Evolutionary conservation across 1,139 yeast genomes (phyloP).

Genomic region (Suhomyces yuchorum): DNA sequence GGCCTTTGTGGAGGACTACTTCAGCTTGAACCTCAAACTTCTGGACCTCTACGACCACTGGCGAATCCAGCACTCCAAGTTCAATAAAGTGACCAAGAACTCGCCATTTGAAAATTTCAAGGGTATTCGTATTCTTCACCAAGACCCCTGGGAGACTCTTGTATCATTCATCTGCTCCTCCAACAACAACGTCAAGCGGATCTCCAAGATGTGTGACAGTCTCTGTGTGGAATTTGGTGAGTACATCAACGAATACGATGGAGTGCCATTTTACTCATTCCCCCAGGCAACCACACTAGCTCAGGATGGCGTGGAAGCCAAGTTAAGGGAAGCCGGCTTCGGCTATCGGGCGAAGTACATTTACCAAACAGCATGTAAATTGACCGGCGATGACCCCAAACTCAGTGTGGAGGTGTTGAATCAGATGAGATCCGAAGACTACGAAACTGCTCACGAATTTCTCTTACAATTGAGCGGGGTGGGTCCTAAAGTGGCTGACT

Average conservation of each 20-base stretch:
- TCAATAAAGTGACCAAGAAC: conserved; percentile 33
- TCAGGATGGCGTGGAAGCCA: conserved; percentile 37
- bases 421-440: conserved; percentile 44
- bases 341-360: conserved; percentile 94
- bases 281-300: conserved; percentile 64
- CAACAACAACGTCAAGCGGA: conserved; percentile 92
- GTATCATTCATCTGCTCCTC: conserved; percentile 91
- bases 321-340: conserved; percentile 65
- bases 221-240: conserved; percentile 75
- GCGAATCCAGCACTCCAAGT: conserved; percentile 53
- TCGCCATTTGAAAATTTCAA: conserved; percentile 47
- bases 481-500: conserved; percentile 98
- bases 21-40: conserved; percentile 62
- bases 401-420: conserved; percentile 35
- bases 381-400: conserved; percentile 35
- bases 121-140: conserved; percentile 83
- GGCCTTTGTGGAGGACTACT: conserved; percentile 62
- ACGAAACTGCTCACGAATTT: conserved; percentile 63
- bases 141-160: conserved; percentile 96
- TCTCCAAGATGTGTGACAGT: conserved; percentile 88
- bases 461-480: conserved; percentile 79
- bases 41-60: conserved; percentile 59
- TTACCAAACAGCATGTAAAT: conserved; percentile 65
- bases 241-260: conserved; percentile 56
- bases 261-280: conserved; percentile 65